phyloP scores from a whole-genome alignment of 1,284 basidiomycete species.

The Hymenochaete sp. region DNA sequence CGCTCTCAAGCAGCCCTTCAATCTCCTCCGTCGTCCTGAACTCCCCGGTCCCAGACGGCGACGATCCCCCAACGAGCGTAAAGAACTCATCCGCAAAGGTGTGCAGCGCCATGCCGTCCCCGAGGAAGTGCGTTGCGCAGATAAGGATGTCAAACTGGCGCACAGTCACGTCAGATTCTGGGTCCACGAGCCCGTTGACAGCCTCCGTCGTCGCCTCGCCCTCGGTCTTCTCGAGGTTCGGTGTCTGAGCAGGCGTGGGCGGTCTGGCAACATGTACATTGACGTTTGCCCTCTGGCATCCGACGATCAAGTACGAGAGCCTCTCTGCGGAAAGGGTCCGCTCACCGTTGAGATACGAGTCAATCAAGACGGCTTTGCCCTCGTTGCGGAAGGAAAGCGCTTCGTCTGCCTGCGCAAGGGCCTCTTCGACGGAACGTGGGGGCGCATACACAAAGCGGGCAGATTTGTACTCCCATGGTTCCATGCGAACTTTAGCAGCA shows the following conservation, averaged over 20 bases:
- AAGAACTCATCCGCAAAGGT: slow-evolving; percentile 69
- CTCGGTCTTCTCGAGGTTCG: no score
- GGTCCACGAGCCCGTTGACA: slow-evolving; percentile 7
- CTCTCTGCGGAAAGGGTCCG: slow-evolving; percentile 61
- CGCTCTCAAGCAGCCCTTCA: slow-evolving; percentile 33
- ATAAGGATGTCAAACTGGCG: slow-evolving; percentile 46
- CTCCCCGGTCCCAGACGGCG: slow-evolving; percentile 25
- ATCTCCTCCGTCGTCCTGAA: slow-evolving; percentile 35
- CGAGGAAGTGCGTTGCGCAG: slow-evolving; percentile 64
- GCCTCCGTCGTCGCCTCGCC: slow-evolving; percentile 4
- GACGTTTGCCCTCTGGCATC: no score
- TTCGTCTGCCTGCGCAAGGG: slow-evolving; percentile 7
- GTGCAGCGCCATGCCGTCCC: slow-evolving; percentile 75
- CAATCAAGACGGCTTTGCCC: slow-evolving; percentile 40
- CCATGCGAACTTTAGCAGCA: slow-evolving; percentile 49
- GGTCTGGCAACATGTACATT: slow-evolving; percentile 11
- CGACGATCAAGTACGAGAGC: slow-evolving; percentile 64
- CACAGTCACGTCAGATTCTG: slow-evolving; percentile 10
- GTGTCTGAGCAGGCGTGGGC: slow-evolving; percentile 31
- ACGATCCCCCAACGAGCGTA: slow-evolving; percentile 37
- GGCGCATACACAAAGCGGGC: slow-evolving; percentile 49
- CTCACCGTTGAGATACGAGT: slow-evolving; percentile 63
- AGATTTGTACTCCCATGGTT: slow-evolving; percentile 43
- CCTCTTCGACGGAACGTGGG: slow-evolving; percentile 11
- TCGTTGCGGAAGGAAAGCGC: slow-evolving; percentile 8